A percentile compares a stretch with the other conserved stretches of the same genome.
Conservation (phyloP, 345 rosid species). For the Boechera retrofracta region DNA sequence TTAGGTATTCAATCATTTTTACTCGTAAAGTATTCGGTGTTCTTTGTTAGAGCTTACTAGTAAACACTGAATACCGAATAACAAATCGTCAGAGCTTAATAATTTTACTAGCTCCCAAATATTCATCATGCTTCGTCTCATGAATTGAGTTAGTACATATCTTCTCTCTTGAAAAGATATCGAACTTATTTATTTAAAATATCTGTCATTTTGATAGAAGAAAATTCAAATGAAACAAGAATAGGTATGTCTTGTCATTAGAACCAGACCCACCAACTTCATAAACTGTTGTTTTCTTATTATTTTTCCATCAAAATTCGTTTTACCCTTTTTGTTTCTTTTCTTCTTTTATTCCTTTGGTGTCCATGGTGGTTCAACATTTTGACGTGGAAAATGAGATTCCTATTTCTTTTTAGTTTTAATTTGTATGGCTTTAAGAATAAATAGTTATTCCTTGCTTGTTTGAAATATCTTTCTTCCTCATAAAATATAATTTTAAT, state of each 20-base stretch:
- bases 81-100: constrained; percentile 9
- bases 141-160: constrained; percentile 23
- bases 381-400: constrained; percentile 48
- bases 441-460: constrained; percentile 41
- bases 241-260: constrained; percentile 44
- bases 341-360: constrained; percentile 39
- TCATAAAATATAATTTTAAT: constrained; percentile 2
- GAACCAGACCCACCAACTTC: constrained; percentile 43
- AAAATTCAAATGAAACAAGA: constrained; percentile 39
- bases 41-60: not conserved
- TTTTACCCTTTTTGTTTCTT: constrained; percentile 40
- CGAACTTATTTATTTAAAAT: constrained; percentile 8
- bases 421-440: constrained; percentile 32
- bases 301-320: constrained; percentile 25
- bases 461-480: constrained; percentile 35
- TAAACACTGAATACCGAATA: not conserved
- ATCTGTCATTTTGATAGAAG: not conserved
- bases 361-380: constrained; percentile 42
- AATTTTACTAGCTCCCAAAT: not conserved
- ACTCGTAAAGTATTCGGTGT: not conserved
- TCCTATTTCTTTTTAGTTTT: constrained; percentile 40
- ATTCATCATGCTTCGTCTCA: not conserved
- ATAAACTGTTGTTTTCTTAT: constrained; percentile 26
- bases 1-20: not conserved
- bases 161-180: not conserved